A percentile compares a stretch with the other conserved stretches of the same genome.
These are phyloP conservation scores for Blastobotrys serpentis DNA, from an alignment of 1,139 yeast genomes.

Conservation along the genomic window DNA sequence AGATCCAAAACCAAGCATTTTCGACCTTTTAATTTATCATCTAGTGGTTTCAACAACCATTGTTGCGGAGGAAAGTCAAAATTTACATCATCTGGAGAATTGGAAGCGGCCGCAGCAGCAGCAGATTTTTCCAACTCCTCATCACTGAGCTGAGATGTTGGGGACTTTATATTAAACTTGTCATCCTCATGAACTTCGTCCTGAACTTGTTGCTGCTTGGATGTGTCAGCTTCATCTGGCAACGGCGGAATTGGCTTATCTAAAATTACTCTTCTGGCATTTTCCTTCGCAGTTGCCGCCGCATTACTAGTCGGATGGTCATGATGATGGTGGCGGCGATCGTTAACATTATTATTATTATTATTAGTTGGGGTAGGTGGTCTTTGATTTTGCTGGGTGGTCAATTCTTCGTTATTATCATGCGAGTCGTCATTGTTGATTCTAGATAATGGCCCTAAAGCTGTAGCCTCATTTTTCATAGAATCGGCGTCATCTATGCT, in stretches of 20 bases:
- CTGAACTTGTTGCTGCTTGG: constrained; percentile 1
- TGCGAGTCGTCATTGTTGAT: neutral
- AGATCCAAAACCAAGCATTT: constrained; percentile 89
- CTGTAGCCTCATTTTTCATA: constrained; percentile 10
- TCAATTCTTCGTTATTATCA: neutral
- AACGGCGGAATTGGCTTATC: constrained; percentile 29
- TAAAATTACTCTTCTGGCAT: constrained; percentile 16
- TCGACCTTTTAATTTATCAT: constrained; percentile 48
- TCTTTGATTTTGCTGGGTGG: neutral
- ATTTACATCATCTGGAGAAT: constrained; percentile 7
- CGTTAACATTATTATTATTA: neutral
- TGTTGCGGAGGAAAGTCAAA: constrained; percentile 5
- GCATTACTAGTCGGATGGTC: neutral
- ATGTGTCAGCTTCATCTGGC: constrained; percentile 16
- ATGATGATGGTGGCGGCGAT: neutral
- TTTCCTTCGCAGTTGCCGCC: neutral
- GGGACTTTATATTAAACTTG: constrained; percentile 10
- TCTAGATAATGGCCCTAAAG: constrained; percentile 1
- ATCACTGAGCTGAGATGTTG: constrained; percentile 5
- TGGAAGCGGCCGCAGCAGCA: constrained; percentile 6
- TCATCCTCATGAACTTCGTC: constrained; percentile 18
- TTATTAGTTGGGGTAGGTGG: constrained; percentile 6
- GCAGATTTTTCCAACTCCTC: constrained; percentile 9
- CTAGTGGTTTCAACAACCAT: constrained; percentile 61
- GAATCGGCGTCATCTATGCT: constrained; percentile 9